These are phyloP conservation scores for Botrytis fragariae DNA, from an alignment of 2,329 filamentous ascomycete species.

Conservation along the genomic window DNA sequence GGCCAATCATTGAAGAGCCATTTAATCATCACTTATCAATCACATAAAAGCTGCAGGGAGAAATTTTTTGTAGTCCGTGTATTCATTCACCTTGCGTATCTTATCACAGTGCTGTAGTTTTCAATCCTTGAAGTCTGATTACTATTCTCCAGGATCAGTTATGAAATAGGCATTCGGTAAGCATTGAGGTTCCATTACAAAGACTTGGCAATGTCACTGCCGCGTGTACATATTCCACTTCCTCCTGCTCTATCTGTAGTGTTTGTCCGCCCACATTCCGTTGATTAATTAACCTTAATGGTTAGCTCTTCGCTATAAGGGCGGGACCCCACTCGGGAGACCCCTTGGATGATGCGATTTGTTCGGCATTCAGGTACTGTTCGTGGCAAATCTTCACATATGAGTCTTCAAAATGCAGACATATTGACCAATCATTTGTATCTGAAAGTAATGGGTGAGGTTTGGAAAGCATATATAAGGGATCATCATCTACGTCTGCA, in stretches of 20 bases:
- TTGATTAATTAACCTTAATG: not conserved
- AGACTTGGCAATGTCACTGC: not conserved
- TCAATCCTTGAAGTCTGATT: not conserved
- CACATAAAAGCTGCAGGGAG: not conserved
- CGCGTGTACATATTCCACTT: not conserved
- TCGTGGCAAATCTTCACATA: not conserved
- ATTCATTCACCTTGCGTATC: not conserved
- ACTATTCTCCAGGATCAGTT: not conserved
- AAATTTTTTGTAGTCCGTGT: not conserved
- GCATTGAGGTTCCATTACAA: not conserved
- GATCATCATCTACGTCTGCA: not conserved
- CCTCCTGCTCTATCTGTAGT: not conserved
- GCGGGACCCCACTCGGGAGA: too few relatives aligned
- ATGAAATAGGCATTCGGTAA: not conserved
- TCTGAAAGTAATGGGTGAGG: not conserved
- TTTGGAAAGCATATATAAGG: not conserved
- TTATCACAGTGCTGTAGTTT: too few relatives aligned
- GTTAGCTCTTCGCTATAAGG: not conserved
- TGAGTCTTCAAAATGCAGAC: not conserved
- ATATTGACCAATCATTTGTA: not conserved
- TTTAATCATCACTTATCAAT: not conserved
- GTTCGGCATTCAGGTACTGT: not conserved
- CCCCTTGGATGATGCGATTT: not conserved
- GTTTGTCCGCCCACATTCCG: not conserved
- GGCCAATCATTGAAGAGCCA: not conserved